A percentile compares a stretch with the other conserved stretches of the same genome.
Conservation (phyloP, 1,284 basidiomycete genomes). For the Boletus hoseneyae region DNA sequence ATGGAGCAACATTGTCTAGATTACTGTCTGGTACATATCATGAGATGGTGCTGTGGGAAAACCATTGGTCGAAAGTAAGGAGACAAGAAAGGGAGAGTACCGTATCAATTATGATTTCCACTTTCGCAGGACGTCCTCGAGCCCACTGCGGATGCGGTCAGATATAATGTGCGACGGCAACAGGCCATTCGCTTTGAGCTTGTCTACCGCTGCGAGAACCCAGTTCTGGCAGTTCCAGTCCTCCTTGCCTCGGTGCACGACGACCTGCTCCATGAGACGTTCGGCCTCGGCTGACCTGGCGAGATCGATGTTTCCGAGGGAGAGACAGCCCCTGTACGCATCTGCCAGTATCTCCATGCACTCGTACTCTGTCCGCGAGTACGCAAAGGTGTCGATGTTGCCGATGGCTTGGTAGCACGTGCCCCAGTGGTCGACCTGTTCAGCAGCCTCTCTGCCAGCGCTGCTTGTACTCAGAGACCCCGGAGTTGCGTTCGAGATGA, state of each 20-base stretch:
- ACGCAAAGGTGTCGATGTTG: slow-evolving; percentile 30
- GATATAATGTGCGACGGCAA: slow-evolving; percentile 21
- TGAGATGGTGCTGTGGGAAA: slow-evolving; percentile 3
- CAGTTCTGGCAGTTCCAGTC: slow-evolving; percentile 34
- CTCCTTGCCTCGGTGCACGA: slow-evolving; percentile 25
- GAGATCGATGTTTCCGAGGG: slow-evolving; percentile 22
- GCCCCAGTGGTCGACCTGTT: slow-evolving; percentile 30
- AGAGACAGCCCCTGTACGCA: slow-evolving; percentile 28
- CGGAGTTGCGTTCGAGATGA: slow-evolving; percentile 24
- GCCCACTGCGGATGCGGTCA: slow-evolving; percentile 19
- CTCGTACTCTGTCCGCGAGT: slow-evolving; percentile 28
- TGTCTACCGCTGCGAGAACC: slow-evolving; percentile 28
- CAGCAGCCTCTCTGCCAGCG: slow-evolving; percentile 22
- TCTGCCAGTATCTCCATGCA: slow-evolving; percentile 32
- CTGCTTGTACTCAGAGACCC: slow-evolving; percentile 23
- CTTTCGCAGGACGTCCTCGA: slow-evolving; percentile 26
- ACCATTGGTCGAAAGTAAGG: slow-evolving; percentile 5
- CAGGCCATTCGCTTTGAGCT: slow-evolving; percentile 18
- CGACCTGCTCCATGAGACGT: slow-evolving; percentile 24
- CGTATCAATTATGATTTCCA: slow-evolving; percentile 20
- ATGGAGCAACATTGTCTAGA: not conserved
- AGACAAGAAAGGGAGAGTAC: not conserved
- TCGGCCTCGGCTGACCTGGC: slow-evolving; percentile 15
- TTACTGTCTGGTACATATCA: not conserved
- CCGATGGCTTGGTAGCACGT: slow-evolving; percentile 30